Conservation (phyloP, 2,329 filamentous ascomycete species). For the Gaeumannomyces tritici region DNA sequence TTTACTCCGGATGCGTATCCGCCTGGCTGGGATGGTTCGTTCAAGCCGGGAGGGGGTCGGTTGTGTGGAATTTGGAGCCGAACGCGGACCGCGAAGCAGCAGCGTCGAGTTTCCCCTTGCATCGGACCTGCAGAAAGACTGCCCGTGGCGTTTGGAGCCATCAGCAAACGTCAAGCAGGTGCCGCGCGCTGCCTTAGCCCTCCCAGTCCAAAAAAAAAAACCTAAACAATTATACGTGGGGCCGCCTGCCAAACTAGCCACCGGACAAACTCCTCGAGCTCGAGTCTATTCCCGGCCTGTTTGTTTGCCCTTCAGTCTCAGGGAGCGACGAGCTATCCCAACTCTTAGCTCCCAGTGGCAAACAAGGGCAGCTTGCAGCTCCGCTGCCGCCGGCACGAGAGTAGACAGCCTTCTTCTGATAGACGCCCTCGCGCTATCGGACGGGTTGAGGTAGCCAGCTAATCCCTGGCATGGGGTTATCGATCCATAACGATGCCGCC, state of each 20-base stretch:
- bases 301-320: neutral
- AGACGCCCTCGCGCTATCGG: neutral
- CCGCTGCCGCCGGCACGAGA: neutral
- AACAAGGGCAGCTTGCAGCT: neutral
- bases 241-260: neutral
- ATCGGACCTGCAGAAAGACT: neutral
- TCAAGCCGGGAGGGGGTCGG: neutral
- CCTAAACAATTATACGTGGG: neutral
- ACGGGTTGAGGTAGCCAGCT: neutral
- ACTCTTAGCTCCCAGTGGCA: neutral
- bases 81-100: neutral
- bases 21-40: neutral
- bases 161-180: neutral
- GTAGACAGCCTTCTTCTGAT: neutral
- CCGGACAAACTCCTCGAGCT: neutral
- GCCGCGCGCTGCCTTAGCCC: too few species aligned
- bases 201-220: neutral
- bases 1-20: neutral
- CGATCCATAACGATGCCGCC: neutral
- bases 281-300: too few species aligned
- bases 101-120: neutral
- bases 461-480: neutral
- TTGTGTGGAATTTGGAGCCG: neutral
- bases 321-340: neutral
- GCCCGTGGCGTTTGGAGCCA: neutral